Evolutionary conservation across 2,329 filamentous ascomycete species (phyloP), one percentile per base, ranked within the genome.

Genomic region (Hypocrella siamensis): DNA sequence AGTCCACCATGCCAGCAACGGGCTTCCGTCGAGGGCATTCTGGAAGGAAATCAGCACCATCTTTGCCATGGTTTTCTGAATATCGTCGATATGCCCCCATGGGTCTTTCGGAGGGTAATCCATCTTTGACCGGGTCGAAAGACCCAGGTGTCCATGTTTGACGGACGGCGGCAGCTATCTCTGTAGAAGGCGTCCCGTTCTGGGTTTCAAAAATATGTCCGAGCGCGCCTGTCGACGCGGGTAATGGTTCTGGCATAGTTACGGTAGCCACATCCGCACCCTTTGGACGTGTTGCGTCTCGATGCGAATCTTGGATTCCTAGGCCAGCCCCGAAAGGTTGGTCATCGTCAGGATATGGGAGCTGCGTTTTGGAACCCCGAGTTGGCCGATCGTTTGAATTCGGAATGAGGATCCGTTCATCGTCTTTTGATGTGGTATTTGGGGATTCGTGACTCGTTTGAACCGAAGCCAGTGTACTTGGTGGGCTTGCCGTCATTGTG

Each of bases 11-110:
- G 2, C 75, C 75, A 8, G 67, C 58, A 10, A 72, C 66, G 9
- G 71, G 69, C 4, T 65, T 57, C 25, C 67, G 70, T 37, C 82
- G 67, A 6, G 76, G 77, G 43, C 86, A 93, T 3, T 74, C 65
- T 3, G 79, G 71, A 11, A 86, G 61, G 16, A 6, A 64, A 33
- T 34, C 44, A 34, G 26, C 19, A 11, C 30, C 34, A 18, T 38
- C 36, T 27, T 19, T 42, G 26, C 43, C 45, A 19, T 40, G 36
- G 27, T 46, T 47, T 36, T 77, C 66, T 1, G 67, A 68, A 42
- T 65, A 70, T 5, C 66, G 61, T 26, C 67, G 57, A 41, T 63
- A 71, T 2, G 61, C 56, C 4, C 60, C 57, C 16, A 63, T 46
- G 5, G 57, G 52, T 25, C 54, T 52, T n/a, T 61, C 58, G 6